phyloP scores from a whole-genome alignment of 1,284 basidiomycete genomes.

The Inonotus hispidus region DNA sequence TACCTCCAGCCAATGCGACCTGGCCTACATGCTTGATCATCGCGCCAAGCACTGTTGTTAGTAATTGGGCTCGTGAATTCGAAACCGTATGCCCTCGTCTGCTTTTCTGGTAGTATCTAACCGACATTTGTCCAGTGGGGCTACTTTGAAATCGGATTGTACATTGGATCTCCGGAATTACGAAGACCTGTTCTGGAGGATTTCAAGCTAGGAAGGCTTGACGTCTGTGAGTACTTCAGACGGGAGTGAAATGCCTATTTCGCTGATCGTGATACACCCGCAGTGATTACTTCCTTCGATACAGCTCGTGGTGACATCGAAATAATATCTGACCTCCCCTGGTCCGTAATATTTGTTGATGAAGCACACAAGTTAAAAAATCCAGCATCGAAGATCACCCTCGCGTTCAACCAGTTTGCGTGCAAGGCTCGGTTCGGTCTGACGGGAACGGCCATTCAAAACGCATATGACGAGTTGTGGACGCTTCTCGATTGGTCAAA shows the following conservation, averaged over 20 bases:
- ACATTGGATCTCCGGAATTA: conserved; percentile 45
- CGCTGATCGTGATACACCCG: not conserved
- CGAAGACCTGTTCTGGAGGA: conserved; percentile 54
- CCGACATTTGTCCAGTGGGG: conserved; percentile 57
- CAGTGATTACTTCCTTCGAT: conserved; percentile 72
- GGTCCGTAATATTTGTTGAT: conserved; percentile 72
- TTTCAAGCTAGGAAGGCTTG: conserved; percentile 69
- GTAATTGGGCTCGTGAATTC: conserved; percentile 81
- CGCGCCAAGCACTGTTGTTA: conserved; percentile 71
- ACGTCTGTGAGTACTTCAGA: conserved; percentile 50
- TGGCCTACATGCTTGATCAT: conserved; percentile 84
- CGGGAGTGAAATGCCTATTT: not conserved
- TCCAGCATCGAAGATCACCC: conserved; percentile 52
- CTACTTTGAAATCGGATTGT: conserved; percentile 74
- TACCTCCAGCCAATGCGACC: conserved; percentile 59
- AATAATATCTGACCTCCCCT: conserved; percentile 55
- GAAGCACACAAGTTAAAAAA: conserved; percentile 84
- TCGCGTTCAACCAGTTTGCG: conserved; percentile 57
- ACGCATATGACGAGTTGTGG: conserved; percentile 80
- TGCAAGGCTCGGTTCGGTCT: conserved; percentile 67
- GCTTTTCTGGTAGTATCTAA: not conserved
- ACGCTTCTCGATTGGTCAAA: conserved; percentile 79
- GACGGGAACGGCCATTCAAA: conserved; percentile 84
- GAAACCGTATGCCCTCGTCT: conserved; percentile 44
- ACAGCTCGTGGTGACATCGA: conserved; percentile 63